These are phyloP conservation scores for Retiboletus flavoniger DNA, from an alignment of 1,284 basidiomycete genomes.

Conservation along the genomic window DNA sequence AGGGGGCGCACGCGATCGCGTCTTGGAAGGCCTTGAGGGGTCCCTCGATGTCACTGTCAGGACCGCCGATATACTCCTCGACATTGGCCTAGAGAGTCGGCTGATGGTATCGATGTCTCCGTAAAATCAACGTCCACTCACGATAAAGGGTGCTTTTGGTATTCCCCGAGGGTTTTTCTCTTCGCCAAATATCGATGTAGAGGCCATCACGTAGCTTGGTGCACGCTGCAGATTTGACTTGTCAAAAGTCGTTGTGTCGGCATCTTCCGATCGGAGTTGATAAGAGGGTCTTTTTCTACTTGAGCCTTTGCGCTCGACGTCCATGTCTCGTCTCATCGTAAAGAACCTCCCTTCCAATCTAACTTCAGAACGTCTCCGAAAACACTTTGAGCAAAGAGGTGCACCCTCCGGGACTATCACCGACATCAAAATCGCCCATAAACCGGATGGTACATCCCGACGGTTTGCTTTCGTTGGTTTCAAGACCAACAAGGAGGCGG, in stretches of 20 bases:
- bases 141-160: conserved; percentile 93
- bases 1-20: conserved; percentile 75
- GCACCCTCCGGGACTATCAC: conserved; percentile 77
- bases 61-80: conserved; percentile 81
- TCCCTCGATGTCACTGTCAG: conserved; percentile 77
- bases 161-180: conserved; percentile 89
- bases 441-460: conserved; percentile 76
- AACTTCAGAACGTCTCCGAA: conserved; percentile 63
- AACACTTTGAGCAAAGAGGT: conserved; percentile 65
- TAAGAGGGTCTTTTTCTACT: background rate
- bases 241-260: conserved; percentile 9
- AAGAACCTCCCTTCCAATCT: conserved; percentile 84
- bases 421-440: conserved; percentile 82
- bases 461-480: conserved; percentile 94
- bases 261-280: conserved; percentile 31
- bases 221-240: background rate
- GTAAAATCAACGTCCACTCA: conserved; percentile 42
- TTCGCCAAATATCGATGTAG: conserved; percentile 45
- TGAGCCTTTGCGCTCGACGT: background rate
- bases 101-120: conserved; percentile 3
- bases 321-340: conserved; percentile 88
- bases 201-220: conserved; percentile 33
- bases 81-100: conserved; percentile 68
- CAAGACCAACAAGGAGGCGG: conserved; percentile 78
- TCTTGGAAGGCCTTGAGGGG: conserved; percentile 87